Evolutionary conservation across 2,329 filamentous ascomycete genomes (phyloP), one percentile per base, ranked within the genome.

Genomic region (Tolypocladium guangdongense): DNA sequence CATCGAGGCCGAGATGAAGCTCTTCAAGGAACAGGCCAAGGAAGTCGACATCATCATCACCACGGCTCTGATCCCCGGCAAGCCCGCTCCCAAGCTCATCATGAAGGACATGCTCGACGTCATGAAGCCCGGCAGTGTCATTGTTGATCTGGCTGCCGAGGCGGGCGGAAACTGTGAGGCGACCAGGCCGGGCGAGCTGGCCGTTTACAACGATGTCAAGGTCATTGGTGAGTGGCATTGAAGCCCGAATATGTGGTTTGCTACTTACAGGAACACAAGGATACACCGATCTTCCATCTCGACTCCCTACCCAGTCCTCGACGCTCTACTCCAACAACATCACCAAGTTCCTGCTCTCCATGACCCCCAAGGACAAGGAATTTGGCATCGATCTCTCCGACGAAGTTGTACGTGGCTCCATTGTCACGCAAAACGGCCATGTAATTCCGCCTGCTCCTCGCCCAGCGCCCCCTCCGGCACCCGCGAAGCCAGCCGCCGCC

Each of bases 241-340:
- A 2, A 24, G 2, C 20, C 4, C n/a, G 43, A 20, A n/a, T 14
- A 7, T 7, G 16, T 47, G 18, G 18, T 18, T 32, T 20, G 37
- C 14, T 12, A 27, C 35, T 30, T 1, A 32, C 16, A 4, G 11
- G 1, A 37, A 24, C 36, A 35, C 8, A 48, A 83, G 81, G 87
- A 36, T 95, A 95, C 67, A 95, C 90, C 45, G 90, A 96, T 68
- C 77, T 95, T 32, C 90, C 90, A 0, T 95, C 90, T 35, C 81
- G 90, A 47, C 77, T 96, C 2, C 89, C 90, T 0, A 95, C 90
- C 0, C 90, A 96, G 67, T 89, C 90, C 0, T 95, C 90, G 0
- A 95, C 88, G 0, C 73, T 96, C 22, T 96, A 95, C 69, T 93
- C 88, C 2, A 96, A 95, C 77, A 96, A 96, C 65, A 91, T 95